phyloP scores from a whole-genome alignment of 1,139 yeast genomes.

The Taphrina flavorubra region DNA sequence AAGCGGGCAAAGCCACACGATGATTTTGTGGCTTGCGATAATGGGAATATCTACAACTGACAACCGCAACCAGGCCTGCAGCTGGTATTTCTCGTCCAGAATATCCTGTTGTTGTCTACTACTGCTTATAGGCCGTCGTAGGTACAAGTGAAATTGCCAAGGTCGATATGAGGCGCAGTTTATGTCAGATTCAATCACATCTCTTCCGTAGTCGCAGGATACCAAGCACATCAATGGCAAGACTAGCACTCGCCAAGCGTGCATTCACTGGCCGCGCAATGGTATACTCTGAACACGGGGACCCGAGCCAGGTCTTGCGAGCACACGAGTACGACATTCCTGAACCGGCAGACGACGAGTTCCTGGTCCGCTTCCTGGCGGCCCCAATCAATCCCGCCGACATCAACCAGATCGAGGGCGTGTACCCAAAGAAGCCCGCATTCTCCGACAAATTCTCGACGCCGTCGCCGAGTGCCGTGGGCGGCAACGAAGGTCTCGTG shows the following conservation, averaged over 20 bases:
- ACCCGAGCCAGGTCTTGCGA: constrained; percentile 41
- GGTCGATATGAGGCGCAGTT: background rate
- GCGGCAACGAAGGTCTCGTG: constrained; percentile 94
- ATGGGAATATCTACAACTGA: background rate
- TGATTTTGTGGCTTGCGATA: constrained; percentile 13
- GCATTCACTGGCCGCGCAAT: constrained; percentile 36
- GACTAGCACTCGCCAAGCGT: background rate
- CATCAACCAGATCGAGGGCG: constrained; percentile 89
- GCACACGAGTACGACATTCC: constrained; percentile 31
- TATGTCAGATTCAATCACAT: background rate
- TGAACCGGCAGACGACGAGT: constrained; percentile 26
- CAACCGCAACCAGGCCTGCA: background rate
- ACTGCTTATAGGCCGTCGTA: no score
- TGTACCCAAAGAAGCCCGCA: constrained; percentile 81
- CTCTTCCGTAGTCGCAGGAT: no score
- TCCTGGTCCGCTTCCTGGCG: constrained; percentile 60
- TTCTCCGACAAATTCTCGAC: constrained; percentile 64
- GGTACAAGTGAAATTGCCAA: no score
- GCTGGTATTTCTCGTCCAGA: no score
- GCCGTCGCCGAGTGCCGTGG: constrained; percentile 67
- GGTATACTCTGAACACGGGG: constrained; percentile 41
- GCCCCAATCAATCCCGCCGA: constrained; percentile 95
- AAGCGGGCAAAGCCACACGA: background rate
- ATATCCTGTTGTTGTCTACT: no score
- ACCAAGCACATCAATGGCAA: background rate